phyloP scores from a whole-genome alignment of 345 rosid species.

The Gynandropsis gynandra region DNA sequence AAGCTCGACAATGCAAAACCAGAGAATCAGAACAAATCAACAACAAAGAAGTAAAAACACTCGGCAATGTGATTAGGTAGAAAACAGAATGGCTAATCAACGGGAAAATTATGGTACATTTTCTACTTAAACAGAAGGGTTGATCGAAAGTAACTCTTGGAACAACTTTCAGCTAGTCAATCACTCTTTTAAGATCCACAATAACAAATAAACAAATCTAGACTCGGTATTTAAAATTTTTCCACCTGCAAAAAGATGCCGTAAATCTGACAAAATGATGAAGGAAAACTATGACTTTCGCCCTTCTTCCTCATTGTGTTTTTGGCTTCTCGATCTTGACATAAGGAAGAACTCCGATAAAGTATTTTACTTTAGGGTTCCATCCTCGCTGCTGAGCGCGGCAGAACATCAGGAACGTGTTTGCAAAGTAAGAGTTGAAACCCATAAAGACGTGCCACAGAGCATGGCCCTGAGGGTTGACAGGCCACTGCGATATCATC shows the following conservation, averaged over 20 bases:
- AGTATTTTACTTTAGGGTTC: slow-evolving; percentile 55
- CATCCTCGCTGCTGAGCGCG: slow-evolving; percentile 80
- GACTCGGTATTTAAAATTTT: slow-evolving; percentile 28
- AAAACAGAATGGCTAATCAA: background rate
- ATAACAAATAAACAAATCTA: slow-evolving; percentile 22
- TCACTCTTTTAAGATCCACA: slow-evolving; percentile 14
- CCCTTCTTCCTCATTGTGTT: slow-evolving; percentile 33
- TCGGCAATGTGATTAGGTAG: too few species aligned
- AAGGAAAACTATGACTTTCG: slow-evolving; percentile 13
- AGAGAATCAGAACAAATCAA: background rate
- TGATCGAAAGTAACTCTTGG: background rate
- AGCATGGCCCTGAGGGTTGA: slow-evolving; percentile 92
- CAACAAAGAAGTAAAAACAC: background rate
- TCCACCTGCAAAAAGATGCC: background rate
- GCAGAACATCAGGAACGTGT: slow-evolving; percentile 95
- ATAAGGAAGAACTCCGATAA: slow-evolving; percentile 60
- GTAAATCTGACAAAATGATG: slow-evolving; percentile 22
- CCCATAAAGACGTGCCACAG: slow-evolving; percentile 88
- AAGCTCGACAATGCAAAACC: background rate
- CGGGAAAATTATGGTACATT: slow-evolving; percentile 5
- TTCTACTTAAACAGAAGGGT: slow-evolving; percentile 5
- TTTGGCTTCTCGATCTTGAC: slow-evolving; percentile 82
- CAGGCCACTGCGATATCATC: slow-evolving; percentile 46
- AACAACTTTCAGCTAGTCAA: slow-evolving; percentile 20
- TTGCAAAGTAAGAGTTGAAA: slow-evolving; percentile 80